Evolutionary conservation across 495 filamentous ascomycete species (phyloP), one percentile per base, ranked within the genome.

Genomic region (Daldinia concentrica): DNA sequence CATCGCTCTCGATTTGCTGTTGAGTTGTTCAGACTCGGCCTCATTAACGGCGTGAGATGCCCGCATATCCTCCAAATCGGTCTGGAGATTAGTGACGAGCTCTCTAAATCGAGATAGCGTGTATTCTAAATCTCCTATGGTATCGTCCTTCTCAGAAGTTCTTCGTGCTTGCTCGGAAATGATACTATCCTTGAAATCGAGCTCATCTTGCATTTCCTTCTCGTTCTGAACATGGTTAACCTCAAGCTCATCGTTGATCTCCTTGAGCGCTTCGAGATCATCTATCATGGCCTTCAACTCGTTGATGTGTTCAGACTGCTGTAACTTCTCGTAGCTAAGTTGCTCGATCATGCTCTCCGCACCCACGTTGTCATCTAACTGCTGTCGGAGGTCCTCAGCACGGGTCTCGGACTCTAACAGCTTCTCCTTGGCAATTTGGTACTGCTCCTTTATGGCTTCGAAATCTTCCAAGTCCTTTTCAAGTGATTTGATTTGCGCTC

Each of bases 291-390:
- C 86, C 66, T 90, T 89, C 55, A 98, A 85, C 70, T 97, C 90
- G 62, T 93, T 90, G 43, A 97, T 89, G 68, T 93, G 87, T 74
- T 97, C 92, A 24, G 89, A 88, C 74, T 96, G 89, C 59, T 83
- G 85, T 81, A 94, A 86, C 68, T 95, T 98, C 69, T 91, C 88
- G 58, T 95, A 93, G 2, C 92, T 92, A 4, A 99, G 86, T 68
- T 95, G 90, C 79, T 98, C 96, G 45, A 98, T 94, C 87, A 97
- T 92, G 60, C 95, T 89, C 77, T 98, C 96, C 15, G 92, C 92
- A 9, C 91, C 90, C 4, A 93, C 82, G 8, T 94, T 93, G 45
- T 90, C 91, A 74, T 98, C 94, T 4, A 99, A 87, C 79, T 98
- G 96, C 75, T 97, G 91, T 39, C 92, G 87, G 32, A 98, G 85